A percentile compares a stretch with the other conserved stretches of the same genome.
These are phyloP conservation scores for Anthostomella pinea DNA, from an alignment of 2,329 filamentous ascomycete species.

Conservation along the genomic window DNA sequence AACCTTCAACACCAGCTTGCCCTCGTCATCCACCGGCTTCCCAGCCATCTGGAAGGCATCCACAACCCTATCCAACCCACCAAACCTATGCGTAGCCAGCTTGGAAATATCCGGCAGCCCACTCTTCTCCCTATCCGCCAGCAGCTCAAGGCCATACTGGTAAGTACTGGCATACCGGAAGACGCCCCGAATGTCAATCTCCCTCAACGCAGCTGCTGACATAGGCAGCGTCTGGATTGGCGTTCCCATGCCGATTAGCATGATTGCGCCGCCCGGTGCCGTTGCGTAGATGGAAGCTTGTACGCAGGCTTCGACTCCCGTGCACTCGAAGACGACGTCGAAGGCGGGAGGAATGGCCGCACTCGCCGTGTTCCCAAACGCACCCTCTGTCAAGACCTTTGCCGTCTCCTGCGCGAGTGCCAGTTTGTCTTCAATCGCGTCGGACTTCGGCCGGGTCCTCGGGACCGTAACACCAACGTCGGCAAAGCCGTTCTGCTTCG, in stretches of 20 bases:
- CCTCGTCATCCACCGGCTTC: slow-evolving; percentile 1
- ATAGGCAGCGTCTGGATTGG: slow-evolving; percentile 68
- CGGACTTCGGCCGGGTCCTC: no score
- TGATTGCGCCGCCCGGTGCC: slow-evolving; percentile 39
- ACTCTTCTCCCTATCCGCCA: neutral
- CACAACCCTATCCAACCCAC: slow-evolving; percentile 3
- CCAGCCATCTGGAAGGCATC: slow-evolving; percentile 4
- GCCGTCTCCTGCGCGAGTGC: slow-evolving; percentile 6
- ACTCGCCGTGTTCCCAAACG: neutral
- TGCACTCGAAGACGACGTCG: slow-evolving; percentile 10
- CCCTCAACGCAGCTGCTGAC: slow-evolving; percentile 64
- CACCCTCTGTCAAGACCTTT: slow-evolving; percentile 1
- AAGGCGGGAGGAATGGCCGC: no score
- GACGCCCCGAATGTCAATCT: slow-evolving; percentile 57
- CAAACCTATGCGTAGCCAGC: slow-evolving; percentile 4
- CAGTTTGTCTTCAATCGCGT: slow-evolving; percentile 8
- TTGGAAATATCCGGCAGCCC: slow-evolving; percentile 3
- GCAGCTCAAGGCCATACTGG: slow-evolving; percentile 1
- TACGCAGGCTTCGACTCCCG: slow-evolving; percentile 8
- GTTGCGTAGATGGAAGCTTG: slow-evolving; percentile 8
- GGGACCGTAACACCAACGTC: no score
- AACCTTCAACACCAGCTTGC: no score
- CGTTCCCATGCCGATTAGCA: slow-evolving; percentile 71
- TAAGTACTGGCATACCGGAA: slow-evolving; percentile 62
- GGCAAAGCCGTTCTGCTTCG: no score